Base-by-base conservation (phyloP, 345 rosid genomes). In the Linum lewisii region DNA sequence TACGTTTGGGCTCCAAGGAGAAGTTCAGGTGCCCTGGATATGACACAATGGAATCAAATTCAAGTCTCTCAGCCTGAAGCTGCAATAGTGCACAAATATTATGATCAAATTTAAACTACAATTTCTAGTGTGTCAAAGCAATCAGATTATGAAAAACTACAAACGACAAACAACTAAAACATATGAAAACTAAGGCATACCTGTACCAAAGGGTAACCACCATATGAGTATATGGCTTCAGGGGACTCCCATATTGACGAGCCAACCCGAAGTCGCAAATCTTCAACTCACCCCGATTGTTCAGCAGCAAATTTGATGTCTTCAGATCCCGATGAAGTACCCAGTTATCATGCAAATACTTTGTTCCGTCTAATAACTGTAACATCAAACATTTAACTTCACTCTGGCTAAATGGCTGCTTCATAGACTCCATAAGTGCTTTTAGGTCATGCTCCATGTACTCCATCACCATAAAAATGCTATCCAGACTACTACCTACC, bases 171-270 rank as follows among this genome's bases (percentile, higher is more conserved):
- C 23, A 45, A 29, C 34, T 4, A 8, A 29, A 29, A n/a, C n/a
- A n/a, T n/a, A 19, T 36, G 52, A 62, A 18, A 37, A n/a, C 7
- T 62, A 51, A 55, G 50, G 59, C 82, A 70, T 63, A 93, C 99
- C 99, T 93, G 90, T 93, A 93, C 99, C 99, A 93, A 69, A 93
- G 96, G 22, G 99, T 90, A 65, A 93, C 99, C 73, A 93, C 99
- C 83, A 93, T 78, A 67, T 87, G 97, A 74, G 99, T 93, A 76
- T 93, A 93, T 1, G 96, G 97, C 69, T 93, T 93, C 73, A 93
- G 73, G 25, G 96, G 99, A 66, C 86, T 89, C 47, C 99, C 99
- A 75, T 93, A 93, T 61, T 93, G 99, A 65, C 99, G 91, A 69
- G 99, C 92, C 88, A 93, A 75, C 60, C 99, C 99, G 70, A 93